A percentile compares a stretch with the other conserved stretches of the same genome.
phyloP scores from a whole-genome alignment of 768 basidiomycete genomes.

The Naganishia kalamii region DNA sequence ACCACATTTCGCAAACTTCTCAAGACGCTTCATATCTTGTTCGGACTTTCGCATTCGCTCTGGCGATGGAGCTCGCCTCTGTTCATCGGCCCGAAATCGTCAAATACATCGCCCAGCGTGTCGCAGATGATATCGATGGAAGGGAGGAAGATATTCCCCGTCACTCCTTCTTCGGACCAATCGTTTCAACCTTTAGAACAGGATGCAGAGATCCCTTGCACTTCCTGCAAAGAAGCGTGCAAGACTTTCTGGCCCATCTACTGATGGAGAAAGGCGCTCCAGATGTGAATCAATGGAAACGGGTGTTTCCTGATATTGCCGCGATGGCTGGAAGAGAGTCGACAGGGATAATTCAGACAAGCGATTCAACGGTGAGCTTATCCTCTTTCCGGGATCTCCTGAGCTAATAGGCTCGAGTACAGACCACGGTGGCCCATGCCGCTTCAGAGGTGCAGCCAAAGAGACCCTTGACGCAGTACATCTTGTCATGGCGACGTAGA shows the following conservation, averaged over 20 bases:
- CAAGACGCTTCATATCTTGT: constrained; percentile 2
- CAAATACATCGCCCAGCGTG: background rate
- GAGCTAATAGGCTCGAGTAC: background rate
- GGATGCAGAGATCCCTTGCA: background rate
- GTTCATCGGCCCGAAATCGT: background rate
- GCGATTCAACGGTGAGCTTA: too few species aligned
- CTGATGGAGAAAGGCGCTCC: background rate
- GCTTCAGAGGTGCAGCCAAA: background rate
- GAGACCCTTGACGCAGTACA: background rate
- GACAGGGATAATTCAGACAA: too few species aligned
- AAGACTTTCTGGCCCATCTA: background rate
- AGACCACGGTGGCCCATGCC: background rate
- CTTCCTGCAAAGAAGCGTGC: background rate
- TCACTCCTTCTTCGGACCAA: background rate
- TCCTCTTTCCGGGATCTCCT: background rate
- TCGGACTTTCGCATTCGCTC: background rate
- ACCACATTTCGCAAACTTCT: background rate
- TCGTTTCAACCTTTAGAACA: background rate
- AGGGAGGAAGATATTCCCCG: background rate
- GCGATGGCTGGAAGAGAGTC: too few species aligned
- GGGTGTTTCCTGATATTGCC: background rate
- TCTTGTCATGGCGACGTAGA: background rate
- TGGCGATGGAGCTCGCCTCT: background rate
- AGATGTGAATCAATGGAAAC: background rate
- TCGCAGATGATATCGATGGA: background rate